Evolutionary conservation across 192 early-diverging fungal genomes (phyloP), one percentile per base, ranked within the genome.

Genomic region (Backusella mclennaniae): DNA sequence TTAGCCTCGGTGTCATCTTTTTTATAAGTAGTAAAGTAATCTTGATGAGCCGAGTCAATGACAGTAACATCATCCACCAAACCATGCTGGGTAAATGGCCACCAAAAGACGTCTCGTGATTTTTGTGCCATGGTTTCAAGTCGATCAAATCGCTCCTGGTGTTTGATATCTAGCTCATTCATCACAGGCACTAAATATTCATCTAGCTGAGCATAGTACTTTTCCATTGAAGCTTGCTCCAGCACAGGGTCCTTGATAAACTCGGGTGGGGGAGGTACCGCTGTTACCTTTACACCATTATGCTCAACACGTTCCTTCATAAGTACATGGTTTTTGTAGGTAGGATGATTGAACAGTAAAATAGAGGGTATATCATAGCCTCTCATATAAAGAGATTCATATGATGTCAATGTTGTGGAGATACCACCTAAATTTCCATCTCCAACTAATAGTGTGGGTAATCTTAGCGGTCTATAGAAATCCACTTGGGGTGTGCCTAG

Each of bases 391-490:
- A 96, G 83, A 3, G 90, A 85, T 77, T 96, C 95, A 77, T 88
- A 92, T 2, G 95, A 87, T 17, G 90, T 88, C 31, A 95, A 69
- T 15, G 95, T 95, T 1, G 95, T 94, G 1, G 92, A 93, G 67
- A 96, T 94, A 2, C 95, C 95, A 39, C 95, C 95, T 15, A 96
- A 83, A n/a, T 87, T 85, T 23, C 89, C 79, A 76, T 96, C 95
- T 14, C 95, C 95, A 21, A 96, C 79, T 0, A 96, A 84, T 35
- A 96, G 71, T 21, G 87, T 86, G n/a, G 93, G 92, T 14, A 92
- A 70, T 9, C 91, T 84, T 8, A 96, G 80, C 0, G 90, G 82
- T 29, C 92, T 87, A 80, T 91, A 94, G 67, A 93, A 89, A 23
- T 87, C 87, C 33, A 85, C 84, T 81, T 96, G 95, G 11, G 89